Evolutionary conservation across 2,329 filamentous ascomycete genomes (phyloP).

Genomic region (Calonectria leucothoes): DNA sequence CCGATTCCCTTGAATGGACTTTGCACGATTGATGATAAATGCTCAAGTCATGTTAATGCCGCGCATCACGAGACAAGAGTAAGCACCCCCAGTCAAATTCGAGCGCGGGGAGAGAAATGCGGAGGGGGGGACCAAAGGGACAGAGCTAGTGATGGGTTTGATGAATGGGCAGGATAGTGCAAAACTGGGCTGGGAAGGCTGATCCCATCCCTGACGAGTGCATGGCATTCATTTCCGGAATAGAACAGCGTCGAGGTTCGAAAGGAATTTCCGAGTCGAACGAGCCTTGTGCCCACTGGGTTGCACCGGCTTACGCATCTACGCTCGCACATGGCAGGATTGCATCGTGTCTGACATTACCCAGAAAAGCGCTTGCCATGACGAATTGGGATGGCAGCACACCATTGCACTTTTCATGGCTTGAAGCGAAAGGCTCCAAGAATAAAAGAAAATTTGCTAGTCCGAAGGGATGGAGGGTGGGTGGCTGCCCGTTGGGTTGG

Average conservation of each 20-base stretch:
- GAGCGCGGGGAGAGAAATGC: slow-evolving; percentile 21
- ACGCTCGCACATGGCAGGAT: background rate
- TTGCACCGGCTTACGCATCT: background rate
- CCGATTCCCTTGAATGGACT: background rate
- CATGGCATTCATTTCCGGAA: background rate
- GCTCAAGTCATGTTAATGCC: background rate
- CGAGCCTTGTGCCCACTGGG: background rate
- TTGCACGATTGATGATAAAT: slow-evolving; percentile 8
- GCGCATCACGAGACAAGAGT: background rate
- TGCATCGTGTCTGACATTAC: slow-evolving; percentile 3
- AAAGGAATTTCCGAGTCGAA: background rate
- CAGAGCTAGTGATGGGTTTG: background rate
- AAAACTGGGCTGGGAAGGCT: slow-evolving; percentile 3
- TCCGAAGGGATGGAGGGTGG: slow-evolving; percentile 4
- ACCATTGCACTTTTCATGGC: background rate
- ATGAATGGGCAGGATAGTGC: background rate
- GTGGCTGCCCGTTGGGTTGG: background rate
- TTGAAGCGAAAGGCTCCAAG: slow-evolving; percentile 9
- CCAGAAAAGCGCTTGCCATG: background rate
- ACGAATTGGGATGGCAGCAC: background rate
- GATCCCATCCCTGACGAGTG: background rate
- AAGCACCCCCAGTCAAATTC: background rate
- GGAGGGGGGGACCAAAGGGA: background rate
- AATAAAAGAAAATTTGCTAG: background rate
- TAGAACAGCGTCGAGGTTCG: background rate